Evolutionary conservation across 257 asterid genomes (phyloP).

Genomic region (Lavandula angustifolia): DNA sequence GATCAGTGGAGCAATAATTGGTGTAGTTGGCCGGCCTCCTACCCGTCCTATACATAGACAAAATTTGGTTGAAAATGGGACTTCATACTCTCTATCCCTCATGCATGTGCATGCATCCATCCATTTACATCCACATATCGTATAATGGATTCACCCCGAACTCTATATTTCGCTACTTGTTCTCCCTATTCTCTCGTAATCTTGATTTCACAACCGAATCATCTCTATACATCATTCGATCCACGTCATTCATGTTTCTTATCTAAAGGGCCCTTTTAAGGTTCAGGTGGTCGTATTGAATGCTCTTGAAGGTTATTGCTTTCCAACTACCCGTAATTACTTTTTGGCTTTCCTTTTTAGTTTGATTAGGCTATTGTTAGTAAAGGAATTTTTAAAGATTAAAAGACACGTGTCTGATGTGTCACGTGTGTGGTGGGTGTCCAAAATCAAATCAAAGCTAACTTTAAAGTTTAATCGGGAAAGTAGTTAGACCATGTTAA

Average conservation of each 20-base stretch:
- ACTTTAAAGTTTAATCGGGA: conserved; percentile 19
- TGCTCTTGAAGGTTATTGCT: background rate
- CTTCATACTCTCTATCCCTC: conserved; percentile 36
- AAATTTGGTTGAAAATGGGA: conserved; percentile 19
- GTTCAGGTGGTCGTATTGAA: conserved; percentile 16
- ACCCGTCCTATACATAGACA: background rate
- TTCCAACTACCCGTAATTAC: background rate
- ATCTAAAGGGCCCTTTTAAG: background rate
- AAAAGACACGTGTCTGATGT: background rate
- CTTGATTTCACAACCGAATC: background rate
- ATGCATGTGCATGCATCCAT: background rate
- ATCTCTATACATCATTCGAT: background rate
- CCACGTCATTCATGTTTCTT: background rate
- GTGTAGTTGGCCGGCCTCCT: background rate
- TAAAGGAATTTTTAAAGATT: background rate
- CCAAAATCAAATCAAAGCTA: conserved; percentile 27
- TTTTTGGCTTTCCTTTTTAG: too few species aligned
- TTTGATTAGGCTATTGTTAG: too few species aligned
- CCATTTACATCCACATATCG: background rate
- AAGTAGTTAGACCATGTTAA: conserved; percentile 23
- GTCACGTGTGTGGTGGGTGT: conserved; percentile 26
- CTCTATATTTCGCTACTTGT: too few species aligned
- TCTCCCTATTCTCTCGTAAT: too few species aligned
- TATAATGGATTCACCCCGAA: too few species aligned
- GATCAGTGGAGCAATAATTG: conserved; percentile 48